Base-by-base conservation (phyloP, 2,329 filamentous ascomycete species). In the Alternaria triticina region DNA sequence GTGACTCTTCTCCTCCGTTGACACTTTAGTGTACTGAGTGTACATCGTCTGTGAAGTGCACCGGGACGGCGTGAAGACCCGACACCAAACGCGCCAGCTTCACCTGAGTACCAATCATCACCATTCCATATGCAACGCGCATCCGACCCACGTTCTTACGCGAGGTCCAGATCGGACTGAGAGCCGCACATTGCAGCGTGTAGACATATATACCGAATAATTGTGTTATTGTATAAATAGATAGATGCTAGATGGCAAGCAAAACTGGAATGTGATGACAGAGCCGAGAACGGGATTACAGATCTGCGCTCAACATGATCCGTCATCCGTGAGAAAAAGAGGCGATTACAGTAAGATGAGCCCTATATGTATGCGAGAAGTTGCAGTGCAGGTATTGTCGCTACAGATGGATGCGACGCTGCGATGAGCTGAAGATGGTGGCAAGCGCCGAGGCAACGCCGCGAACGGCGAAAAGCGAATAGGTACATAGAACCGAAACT, bases 251-350 rank as follows among this genome's bases (percentile, higher is more conserved):
- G 44, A 36, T 15, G 51, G n/a, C 9, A 20, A 30, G 36, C 30
- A 5, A 52, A 28, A 23, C 20, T 40, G 9, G 13, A 40, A 5
- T 15, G 36, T 17, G 30, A 52, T 36, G 30, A 52, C 13, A 1
- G 12, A 43, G n/a, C n/a, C 2, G 22, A 10, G 22, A 44, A 22
- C 36, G 23, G 15, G 40, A 51, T 51, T 15, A 27, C 49, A 28
- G 47, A 33, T 47, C 27, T 15, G 23, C 15, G 22, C 54, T 56
- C 51, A 36, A 33, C 56, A 5, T 9, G 9, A 62, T 65, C 52
- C 47, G 59, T 67, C 62, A 67, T 65, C 59, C 61, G 46, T 63
- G 61, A 67, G 59, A 54, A 52, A 25, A 49, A 36, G 43, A 59
- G 61, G 57, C 59, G 52, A 15, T 45, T 45, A 43, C 17, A 15